phyloP scores from a whole-genome alignment of 257 asterid species.

The Scutellaria galericulata region DNA sequence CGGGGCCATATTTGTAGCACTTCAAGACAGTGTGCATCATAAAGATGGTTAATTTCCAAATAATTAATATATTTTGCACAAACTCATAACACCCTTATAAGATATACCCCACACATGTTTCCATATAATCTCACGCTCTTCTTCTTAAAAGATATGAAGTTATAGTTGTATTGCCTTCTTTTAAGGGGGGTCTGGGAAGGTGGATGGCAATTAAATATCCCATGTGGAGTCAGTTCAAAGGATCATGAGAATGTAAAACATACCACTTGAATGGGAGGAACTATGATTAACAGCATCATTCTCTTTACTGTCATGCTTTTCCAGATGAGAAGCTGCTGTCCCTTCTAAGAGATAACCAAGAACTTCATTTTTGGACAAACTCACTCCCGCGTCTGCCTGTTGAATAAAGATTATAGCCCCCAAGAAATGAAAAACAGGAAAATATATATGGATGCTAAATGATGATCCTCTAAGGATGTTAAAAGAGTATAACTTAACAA shows the following conservation, averaged over 20 bases:
- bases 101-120: conserved; percentile 1
- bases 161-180: neutral
- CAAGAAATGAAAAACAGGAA: conserved; percentile 18
- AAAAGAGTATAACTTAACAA: conserved; percentile 10
- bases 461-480: neutral
- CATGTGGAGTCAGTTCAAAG: neutral
- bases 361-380: conserved; percentile 67
- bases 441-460: neutral
- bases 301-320: conserved; percentile 55
- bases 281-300: conserved; percentile 39
- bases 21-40: neutral
- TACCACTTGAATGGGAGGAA: conserved; percentile 56
- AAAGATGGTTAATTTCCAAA: neutral
- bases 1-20: neutral
- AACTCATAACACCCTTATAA: neutral
- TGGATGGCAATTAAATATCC: neutral
- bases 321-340: conserved; percentile 72
- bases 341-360: conserved; percentile 63
- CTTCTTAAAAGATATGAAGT: neutral
- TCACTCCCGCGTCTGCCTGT: conserved; percentile 74
- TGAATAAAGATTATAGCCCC: conserved; percentile 34
- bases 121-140: neutral
- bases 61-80: neutral
- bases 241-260: conserved; percentile 5
- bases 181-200: neutral